These are phyloP conservation scores for Apiotrichum porosum DNA, from an alignment of 1,284 basidiomycete species.

Conservation along the genomic window DNA sequence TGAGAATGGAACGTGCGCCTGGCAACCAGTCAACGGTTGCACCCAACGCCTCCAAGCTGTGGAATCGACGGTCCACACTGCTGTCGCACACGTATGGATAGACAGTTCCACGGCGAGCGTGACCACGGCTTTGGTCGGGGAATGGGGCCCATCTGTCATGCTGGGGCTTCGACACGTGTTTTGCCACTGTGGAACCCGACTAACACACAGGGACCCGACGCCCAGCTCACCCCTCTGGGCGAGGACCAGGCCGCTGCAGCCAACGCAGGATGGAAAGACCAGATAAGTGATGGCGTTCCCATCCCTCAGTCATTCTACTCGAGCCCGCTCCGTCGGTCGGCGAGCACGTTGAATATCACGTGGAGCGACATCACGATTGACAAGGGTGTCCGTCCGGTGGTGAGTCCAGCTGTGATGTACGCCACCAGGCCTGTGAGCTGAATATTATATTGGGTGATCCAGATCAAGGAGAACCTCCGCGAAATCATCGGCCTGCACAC, in stretches of 20 bases:
- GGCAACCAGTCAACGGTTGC: background rate
- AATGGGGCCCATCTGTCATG: too few species aligned
- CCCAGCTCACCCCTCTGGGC: constrained; percentile 29
- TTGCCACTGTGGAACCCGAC: background rate
- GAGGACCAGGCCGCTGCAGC: constrained; percentile 24
- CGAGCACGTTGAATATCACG: constrained; percentile 35
- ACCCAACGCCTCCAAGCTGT: too few species aligned
- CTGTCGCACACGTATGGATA: too few species aligned
- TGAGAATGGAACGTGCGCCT: background rate
- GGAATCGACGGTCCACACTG: too few species aligned
- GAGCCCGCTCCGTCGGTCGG: constrained; percentile 30
- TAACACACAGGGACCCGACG: constrained; percentile 37
- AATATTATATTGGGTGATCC: too few species aligned
- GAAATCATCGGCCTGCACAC: constrained; percentile 38
- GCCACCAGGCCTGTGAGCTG: background rate
- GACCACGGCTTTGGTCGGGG: background rate
- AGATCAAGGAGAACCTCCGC: constrained; percentile 33
- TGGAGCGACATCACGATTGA: constrained; percentile 31
- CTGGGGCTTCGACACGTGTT: too few species aligned
- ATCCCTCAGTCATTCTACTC: constrained; percentile 35
- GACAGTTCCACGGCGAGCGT: background rate
- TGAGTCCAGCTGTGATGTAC: background rate
- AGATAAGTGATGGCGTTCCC: constrained; percentile 24
- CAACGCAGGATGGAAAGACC: constrained; percentile 33
- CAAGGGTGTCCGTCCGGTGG: constrained; percentile 6